Percentiles rank a stretch among this genome's conserved stretches.
phyloP scores from a whole-genome alignment of 1,284 basidiomycete genomes.

The Rhodotorula sp. region DNA sequence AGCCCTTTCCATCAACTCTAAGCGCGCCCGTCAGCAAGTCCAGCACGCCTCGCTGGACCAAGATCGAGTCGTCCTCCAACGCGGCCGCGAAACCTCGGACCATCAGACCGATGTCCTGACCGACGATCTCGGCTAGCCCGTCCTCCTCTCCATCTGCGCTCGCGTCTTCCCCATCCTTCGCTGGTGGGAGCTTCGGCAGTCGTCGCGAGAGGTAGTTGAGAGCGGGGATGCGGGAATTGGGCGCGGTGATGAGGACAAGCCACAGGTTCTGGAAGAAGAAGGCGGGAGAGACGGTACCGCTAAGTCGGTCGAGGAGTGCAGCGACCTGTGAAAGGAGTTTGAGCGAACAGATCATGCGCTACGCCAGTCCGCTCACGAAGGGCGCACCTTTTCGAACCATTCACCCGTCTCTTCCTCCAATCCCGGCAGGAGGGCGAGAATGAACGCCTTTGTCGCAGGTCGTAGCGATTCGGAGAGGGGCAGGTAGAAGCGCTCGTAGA shows the following conservation, averaged over 20 bases:
- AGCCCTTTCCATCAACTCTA: slow-evolving; percentile 65
- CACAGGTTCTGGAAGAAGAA: slow-evolving; percentile 97
- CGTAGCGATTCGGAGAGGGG: slow-evolving; percentile 78
- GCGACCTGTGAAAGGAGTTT: slow-evolving; percentile 60
- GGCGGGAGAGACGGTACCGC: slow-evolving; percentile 71
- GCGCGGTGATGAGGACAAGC: slow-evolving; percentile 87
- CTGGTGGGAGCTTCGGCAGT: slow-evolving; percentile 56
- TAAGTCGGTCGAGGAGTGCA: slow-evolving; percentile 73
- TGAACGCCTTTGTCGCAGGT: slow-evolving; percentile 88
- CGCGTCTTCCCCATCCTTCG: neutral
- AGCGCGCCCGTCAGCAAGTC: slow-evolving; percentile 76
- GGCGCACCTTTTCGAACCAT: slow-evolving; percentile 83
- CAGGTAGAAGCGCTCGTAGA: slow-evolving; percentile 87
- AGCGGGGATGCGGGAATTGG: slow-evolving; percentile 77
- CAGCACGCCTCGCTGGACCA: slow-evolving; percentile 76
- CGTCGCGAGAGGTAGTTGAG: slow-evolving; percentile 81
- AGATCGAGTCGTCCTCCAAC: slow-evolving; percentile 81
- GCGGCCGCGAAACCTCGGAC: slow-evolving; percentile 85
- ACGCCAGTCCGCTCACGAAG: neutral
- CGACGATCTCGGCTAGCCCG: slow-evolving; percentile 64
- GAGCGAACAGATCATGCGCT: neutral
- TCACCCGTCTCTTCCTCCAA: slow-evolving; percentile 94
- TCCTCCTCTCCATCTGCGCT: neutral
- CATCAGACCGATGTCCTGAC: slow-evolving; percentile 84
- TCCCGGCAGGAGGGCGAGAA: slow-evolving; percentile 87